Base-by-base conservation (phyloP, 345 rosid genomes). In the Theobroma cacao region DNA sequence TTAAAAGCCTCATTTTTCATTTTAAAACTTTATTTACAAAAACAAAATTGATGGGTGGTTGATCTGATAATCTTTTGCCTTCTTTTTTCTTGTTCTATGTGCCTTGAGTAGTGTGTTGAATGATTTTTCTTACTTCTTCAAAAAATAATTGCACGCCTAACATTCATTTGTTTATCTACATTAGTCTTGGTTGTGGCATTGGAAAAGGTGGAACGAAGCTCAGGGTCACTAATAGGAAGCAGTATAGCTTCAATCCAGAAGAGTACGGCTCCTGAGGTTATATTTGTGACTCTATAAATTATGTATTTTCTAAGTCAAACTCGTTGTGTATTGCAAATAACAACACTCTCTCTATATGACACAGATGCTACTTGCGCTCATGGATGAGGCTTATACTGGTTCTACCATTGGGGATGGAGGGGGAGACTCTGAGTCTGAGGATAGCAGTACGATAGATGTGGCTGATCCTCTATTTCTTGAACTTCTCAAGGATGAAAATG, bases 381-480 rank as follows among this genome's bases (percentile, higher is more conserved):
- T 96, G 99, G 98, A 96, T 88, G 99, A 96, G 84, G 99, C 99
- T 36, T 96, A 96, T 82, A 94, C 97, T 59, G 99, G 99, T 86
- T 96, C 98, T 68, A 92, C 95, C 79, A 91, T 96, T 14, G 97
- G 89, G 40, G 93, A 91, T 84, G 97, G 95, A 73, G 97, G 94
- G 75, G 97, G 83, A 73, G 95, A 91, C 88, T 93, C 94, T 75
- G 97, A 91, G 88, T 94, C 98, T 60, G 99, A 94, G 87, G 99
- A 94, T 73, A 87, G 83, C 88, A 91, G 82, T 75, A 76, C 89
- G 12, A 90, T 94, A 70, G 98, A 92, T 84, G 92, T 78, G 40
- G 97, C 97, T 72, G 94, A 96, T 84, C 91, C 97, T 82, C 76
- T 91, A 80, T 96, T 96, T 85, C 92, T 92, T n/a, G 99, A 96